These are phyloP conservation scores for Nicotiana noctiflora DNA, from an alignment of 257 asterid genomes.

Conservation along the genomic window DNA sequence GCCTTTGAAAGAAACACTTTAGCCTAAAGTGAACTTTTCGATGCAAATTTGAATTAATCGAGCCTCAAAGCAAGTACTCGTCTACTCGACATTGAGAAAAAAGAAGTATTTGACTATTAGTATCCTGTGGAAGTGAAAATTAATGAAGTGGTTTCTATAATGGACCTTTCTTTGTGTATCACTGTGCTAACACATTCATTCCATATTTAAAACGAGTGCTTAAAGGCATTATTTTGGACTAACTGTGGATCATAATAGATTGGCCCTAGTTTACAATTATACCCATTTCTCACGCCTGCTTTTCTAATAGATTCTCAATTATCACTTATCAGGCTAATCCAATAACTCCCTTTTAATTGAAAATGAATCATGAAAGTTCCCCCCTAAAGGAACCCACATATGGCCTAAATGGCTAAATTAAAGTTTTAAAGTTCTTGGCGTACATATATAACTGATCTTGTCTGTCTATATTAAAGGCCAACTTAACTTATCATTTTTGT, in stretches of 20 bases:
- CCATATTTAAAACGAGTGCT: neutral
- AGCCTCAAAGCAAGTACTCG: too few species aligned
- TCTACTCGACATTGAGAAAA: too few species aligned
- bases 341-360: neutral
- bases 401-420: neutral
- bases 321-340: neutral
- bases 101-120: neutral
- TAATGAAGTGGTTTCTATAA: neutral
- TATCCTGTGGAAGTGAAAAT: neutral
- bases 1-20: too few species aligned
- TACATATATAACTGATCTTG: neutral
- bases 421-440: neutral
- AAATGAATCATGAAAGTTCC: neutral
- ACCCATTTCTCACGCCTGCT: neutral
- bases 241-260: slow-evolving; percentile 24
- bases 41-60: too few species aligned
- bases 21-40: too few species aligned
- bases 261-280: slow-evolving; percentile 12
- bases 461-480: neutral
- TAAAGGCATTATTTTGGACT: slow-evolving; percentile 3
- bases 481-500: neutral
- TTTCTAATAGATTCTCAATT: neutral
- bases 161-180: neutral
- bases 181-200: neutral
- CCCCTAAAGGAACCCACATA: neutral